Conservation (phyloP, 1,284 basidiomycete species). For the Heterobasidion irregulare region DNA sequence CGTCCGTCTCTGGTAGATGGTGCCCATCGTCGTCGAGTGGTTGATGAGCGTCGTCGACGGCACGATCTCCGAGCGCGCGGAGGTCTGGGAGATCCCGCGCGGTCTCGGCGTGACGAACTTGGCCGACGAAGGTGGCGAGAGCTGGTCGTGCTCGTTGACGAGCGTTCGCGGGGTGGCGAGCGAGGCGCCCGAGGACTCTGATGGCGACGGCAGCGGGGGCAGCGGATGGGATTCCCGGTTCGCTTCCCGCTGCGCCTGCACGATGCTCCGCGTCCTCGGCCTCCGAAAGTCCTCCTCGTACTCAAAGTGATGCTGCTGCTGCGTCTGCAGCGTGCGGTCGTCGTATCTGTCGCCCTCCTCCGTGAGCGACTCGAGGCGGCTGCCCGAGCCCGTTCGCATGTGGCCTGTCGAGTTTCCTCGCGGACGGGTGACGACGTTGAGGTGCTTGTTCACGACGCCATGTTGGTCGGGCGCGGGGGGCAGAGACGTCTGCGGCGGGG, state of each 20-base stretch:
- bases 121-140: conserved; percentile 20
- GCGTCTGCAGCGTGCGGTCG: conserved; percentile 15
- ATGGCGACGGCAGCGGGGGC: conserved; percentile 54
- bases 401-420: conserved; percentile 45
- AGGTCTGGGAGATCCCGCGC: conserved; percentile 41
- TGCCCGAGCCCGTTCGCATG: conserved; percentile 45
- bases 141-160: conserved; percentile 8
- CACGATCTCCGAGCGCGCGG: conserved; percentile 32
- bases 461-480: conserved; percentile 47
- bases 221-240: conserved; percentile 55
- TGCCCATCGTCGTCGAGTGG: conserved; percentile 49
- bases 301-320: conserved; percentile 15
- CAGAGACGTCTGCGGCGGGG: conserved; percentile 54
- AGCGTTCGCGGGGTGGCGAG: conserved; percentile 27
- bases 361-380: conserved; percentile 46
- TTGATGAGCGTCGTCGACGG: conserved; percentile 40
- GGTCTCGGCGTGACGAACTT: conserved; percentile 36
- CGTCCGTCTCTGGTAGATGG: conserved; percentile 59
- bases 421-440: conserved; percentile 29
- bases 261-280: conserved; percentile 13
- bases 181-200: conserved; percentile 19
- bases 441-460: conserved; percentile 17
- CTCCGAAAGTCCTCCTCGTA: conserved; percentile 20
- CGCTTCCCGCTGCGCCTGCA: conserved; percentile 10
- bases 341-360: conserved; percentile 46